phyloP scores from a whole-genome alignment of 768 basidiomycete genomes.

The Pholiota microspora region DNA sequence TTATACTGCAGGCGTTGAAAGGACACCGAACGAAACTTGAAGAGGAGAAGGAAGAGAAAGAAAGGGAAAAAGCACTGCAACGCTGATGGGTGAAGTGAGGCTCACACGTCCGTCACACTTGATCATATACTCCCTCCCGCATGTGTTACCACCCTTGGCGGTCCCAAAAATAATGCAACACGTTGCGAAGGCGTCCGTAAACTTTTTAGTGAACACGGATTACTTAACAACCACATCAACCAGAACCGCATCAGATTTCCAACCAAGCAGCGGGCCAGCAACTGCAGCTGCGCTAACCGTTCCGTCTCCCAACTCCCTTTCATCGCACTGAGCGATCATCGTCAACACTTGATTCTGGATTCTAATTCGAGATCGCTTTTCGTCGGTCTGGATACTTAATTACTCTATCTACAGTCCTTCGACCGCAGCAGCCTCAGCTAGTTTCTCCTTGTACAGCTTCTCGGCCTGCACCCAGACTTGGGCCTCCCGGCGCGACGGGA shows the following conservation, averaged over 20 bases:
- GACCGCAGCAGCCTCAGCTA: slow-evolving; percentile 39
- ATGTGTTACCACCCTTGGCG: slow-evolving; percentile 22
- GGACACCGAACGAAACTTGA: slow-evolving; percentile 15
- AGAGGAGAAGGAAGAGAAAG: slow-evolving; percentile 30
- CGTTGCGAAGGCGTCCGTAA: slow-evolving; percentile 13
- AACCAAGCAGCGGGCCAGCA: neutral
- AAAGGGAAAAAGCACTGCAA: slow-evolving; percentile 26
- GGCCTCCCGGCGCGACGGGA: slow-evolving; percentile 63
- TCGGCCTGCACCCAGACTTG: slow-evolving; percentile 90
- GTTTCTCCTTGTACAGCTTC: slow-evolving; percentile 67
- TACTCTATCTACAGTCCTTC: slow-evolving; percentile 29
- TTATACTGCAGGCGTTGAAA: slow-evolving; percentile 19
- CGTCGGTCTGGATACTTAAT: slow-evolving; percentile 6
- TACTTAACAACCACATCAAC: slow-evolving; percentile 1
- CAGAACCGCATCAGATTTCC: slow-evolving; percentile 13
- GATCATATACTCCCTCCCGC: slow-evolving; percentile 19
- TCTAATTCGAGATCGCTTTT: slow-evolving; percentile 12
- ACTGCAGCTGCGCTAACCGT: neutral
- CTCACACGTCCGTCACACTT: slow-evolving; percentile 18
- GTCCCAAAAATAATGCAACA: slow-evolving; percentile 5
- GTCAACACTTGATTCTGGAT: slow-evolving; percentile 9
- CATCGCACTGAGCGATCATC: slow-evolving; percentile 4
- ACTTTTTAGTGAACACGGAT: neutral
- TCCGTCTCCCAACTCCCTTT: neutral
- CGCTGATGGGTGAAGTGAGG: slow-evolving; percentile 13